Evolutionary conservation across 371 early-diverging fungal species (phyloP), one percentile per base, ranked within the genome.

Genomic region (Zychaea mexicana): DNA sequence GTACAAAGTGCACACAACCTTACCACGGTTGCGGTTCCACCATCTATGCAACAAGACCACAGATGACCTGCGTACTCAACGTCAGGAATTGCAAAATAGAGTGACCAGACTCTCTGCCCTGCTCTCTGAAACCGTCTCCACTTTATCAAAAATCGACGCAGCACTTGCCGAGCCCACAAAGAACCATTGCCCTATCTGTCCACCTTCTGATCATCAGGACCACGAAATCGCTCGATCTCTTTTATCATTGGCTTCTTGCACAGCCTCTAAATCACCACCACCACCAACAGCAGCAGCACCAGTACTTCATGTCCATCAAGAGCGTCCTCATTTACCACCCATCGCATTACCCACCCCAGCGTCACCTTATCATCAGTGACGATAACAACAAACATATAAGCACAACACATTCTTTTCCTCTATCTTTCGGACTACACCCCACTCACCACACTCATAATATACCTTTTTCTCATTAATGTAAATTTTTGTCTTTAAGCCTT

Each of bases 1-100:
- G 30, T 36, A 36, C 39, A 57, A 57, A 33, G 38, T 57, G n/a
- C 19, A 57, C 13, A 57, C 59, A n/a, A 38, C 38, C 9, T 39
- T 58, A n/a, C 62, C 62, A 28, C 56, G 55, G 9, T 24, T 42
- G n/a, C 19, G 32, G 10, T 52, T 62, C 30, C 45, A 55, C 21
- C 62, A 54, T 45, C 36, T 62, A 2, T 55, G 55, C 27, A 27
- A 38, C 15, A 53, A 55, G 30, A 49, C 54, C 33, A 47, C 52
- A 6, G 57, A 56, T 13, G 52, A 47, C 10, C 76, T 82, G 33
- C 71, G 73, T 52, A 74, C 76, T 22, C 81, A 85, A 22, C 73
- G 86, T 10, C 78, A 83, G 36, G 80, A 82, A 49, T 65, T 89
- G 24, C 85, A 87, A 56, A 67, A 77, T 26, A 82, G 86, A 60